Evolutionary conservation across 345 rosid genomes (phyloP), one percentile per base, ranked within the genome.

Genomic region (Eucalyptus brandiana): DNA sequence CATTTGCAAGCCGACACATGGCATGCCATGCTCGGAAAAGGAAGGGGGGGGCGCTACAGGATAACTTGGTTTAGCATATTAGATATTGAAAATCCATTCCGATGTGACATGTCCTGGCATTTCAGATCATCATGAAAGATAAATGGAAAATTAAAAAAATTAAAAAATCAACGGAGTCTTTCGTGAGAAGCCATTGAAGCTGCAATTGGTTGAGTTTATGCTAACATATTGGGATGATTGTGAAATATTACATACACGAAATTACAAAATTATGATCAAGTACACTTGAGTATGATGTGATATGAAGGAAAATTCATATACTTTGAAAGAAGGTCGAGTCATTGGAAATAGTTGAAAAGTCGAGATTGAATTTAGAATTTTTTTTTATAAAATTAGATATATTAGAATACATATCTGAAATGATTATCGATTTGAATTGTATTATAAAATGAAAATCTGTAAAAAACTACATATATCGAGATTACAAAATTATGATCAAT

Each of bases 361-460:
- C 0, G 1, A 50, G 1, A 50, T 50, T 1, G 0, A 16, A 18
- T 53, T 53, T 53, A 53, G 1, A 0, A 51, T 1, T 0, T 2
- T 0, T 49, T 49, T 50, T 0, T 50, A 51, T 18, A 0, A 51
- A 51, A 7, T 18, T 0, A 19, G 19, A 53, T 53, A 8, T 19
- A 53, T 53, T 0, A 3, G 0, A 19, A 53, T 0, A 53, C 4
- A 19, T 19, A 19, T 53, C 0, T 1, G 5, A 37, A 0, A 0
- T 10, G 24, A 34, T 0, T 17, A 34, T 32, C 0, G 4, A 69
- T 1, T 69, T 0, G 0, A 37, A 0, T 0, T 19, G 2, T 0
- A 32, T 7, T 17, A 19, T 0, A 18, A 34, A 0, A 18, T 34
- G 0, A 0, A 72, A 34, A 0, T 5, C 1, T 0, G 0, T 9